phyloP scores from a whole-genome alignment of 1,284 basidiomycete genomes.

The Stereum hirsutum region DNA sequence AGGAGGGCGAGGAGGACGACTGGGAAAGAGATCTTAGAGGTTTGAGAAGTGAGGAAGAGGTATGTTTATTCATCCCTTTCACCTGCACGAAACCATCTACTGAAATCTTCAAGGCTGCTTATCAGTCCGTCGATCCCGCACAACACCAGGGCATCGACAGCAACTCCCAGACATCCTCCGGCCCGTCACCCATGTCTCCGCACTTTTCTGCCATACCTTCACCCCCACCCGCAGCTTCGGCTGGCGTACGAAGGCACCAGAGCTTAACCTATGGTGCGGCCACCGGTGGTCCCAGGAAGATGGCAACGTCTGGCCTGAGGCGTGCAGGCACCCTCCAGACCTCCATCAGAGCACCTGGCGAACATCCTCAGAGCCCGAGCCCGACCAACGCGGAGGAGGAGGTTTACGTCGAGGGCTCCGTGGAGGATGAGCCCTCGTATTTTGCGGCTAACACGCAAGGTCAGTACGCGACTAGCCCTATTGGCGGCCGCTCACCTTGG shows the following conservation, averaged over 20 bases:
- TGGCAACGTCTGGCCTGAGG: constrained; percentile 43
- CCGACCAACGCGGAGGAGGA: constrained; percentile 50
- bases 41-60: constrained; percentile 53
- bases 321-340: constrained; percentile 67
- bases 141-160: constrained; percentile 46
- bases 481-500: constrained; percentile 60
- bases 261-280: constrained; percentile 64
- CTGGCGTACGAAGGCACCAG: constrained; percentile 67
- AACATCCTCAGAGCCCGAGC: constrained; percentile 27
- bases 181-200: constrained; percentile 53
- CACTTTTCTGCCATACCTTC: constrained; percentile 51
- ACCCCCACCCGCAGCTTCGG: constrained; percentile 56
- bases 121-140: constrained; percentile 32
- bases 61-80: constrained; percentile 13
- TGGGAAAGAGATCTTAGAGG: constrained; percentile 66
- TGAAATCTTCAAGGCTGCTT: constrained; percentile 13
- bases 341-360: constrained; percentile 16
- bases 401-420: constrained; percentile 36
- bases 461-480: constrained; percentile 47
- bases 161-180: constrained; percentile 27
- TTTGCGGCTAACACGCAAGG: constrained; percentile 15
- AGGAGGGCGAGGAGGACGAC: constrained; percentile 77
- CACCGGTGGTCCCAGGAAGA: constrained; percentile 34
- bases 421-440: constrained; percentile 36
- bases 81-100: neutral